Base-by-base conservation (phyloP, 257 asterid species). In the Nicotiana benthamiana region DNA sequence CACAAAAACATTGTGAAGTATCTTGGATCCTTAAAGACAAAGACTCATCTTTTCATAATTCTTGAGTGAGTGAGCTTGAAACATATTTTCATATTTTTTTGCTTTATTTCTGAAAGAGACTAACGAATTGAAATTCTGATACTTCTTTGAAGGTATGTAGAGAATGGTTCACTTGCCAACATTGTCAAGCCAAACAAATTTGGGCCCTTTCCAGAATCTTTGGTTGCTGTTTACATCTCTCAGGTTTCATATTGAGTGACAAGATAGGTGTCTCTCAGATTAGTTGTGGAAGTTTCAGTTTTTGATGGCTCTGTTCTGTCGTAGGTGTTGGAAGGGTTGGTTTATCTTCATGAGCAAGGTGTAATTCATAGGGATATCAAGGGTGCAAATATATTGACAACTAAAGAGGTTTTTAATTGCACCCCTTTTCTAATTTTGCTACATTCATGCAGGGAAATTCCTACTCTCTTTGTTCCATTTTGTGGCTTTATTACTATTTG, bases 301-400 rank as follows among this genome's bases (percentile, higher is more conserved):
- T 54, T 32, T 67, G 68, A 57, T 83, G 59, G 18, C 24, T 70
- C 30, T 78, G 22, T 54, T 79, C 34, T 22, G 43, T 67, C 40
- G 63, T 89, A 95, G 99, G 99, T 95, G 66, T 85, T 96, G 94
- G 98, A 96, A 89, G 99, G 99, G 30, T 88, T 96, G 80, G 99
- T 96, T 75, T 96, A 96, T 88, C 91, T 96, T 74, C 99, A 96
- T 28, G 99, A 96, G 86, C 99, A 96, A 86, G 99, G 99, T 86
- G 98, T 96, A 51, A 96, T 96, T 89, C 99, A 96, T 89, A 92
- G 99, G 52, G 99, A 96, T 85, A 96, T 96, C 89, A 96, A 96
- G 87, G 99, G 99, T 83, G 99, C 99, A 65, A 96, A 96, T 89
- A 96, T 96, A 82, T 86, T 96, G 91, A 91, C 96, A 34, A 96